phyloP scores from a whole-genome alignment of 495 filamentous ascomycete species.

The Aspergillus nanangensis region DNA sequence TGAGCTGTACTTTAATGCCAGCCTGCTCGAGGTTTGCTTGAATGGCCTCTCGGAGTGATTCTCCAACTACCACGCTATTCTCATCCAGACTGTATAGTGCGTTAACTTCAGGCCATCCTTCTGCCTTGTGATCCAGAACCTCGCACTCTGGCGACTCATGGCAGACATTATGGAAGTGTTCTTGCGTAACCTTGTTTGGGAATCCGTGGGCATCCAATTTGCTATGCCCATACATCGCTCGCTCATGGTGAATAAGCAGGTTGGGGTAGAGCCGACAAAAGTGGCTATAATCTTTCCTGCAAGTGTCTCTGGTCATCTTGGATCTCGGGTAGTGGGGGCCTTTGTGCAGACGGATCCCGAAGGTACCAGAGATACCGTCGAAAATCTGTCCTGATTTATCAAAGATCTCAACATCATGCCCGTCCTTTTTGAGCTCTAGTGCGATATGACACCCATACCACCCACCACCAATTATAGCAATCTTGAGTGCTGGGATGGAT shows the following conservation, averaged over 20 bases:
- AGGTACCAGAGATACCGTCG: slow-evolving; percentile 4
- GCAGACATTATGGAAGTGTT: slow-evolving; percentile 2
- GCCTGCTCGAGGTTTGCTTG: neutral
- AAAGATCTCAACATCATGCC: neutral
- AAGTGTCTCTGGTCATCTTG: slow-evolving; percentile 3
- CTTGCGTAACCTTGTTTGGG: neutral
- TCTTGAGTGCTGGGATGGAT: neutral
- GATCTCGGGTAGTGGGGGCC: slow-evolving; percentile 7
- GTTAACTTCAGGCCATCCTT: neutral
- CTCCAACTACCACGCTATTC: neutral
- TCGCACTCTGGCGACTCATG: neutral
- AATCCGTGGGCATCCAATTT: neutral
- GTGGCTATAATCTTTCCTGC: neutral
- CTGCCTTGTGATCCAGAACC: neutral
- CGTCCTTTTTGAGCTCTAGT: neutral
- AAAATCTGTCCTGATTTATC: slow-evolving; percentile 3
- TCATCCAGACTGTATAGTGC: slow-evolving; percentile 3
- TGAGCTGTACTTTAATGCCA: neutral
- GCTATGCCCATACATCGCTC: slow-evolving; percentile 1
- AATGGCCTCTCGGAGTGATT: neutral
- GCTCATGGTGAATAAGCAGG: neutral
- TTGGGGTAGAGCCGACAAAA: slow-evolving; percentile 2
- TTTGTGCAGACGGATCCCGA: slow-evolving; percentile 7
- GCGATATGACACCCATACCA: slow-evolving; percentile 9
- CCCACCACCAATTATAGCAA: slow-evolving; percentile 1